A percentile compares a stretch with the other conserved stretches of the same genome.
These are phyloP conservation scores for Meira nashicola DNA, from an alignment of 1,284 basidiomycete species.

Conservation along the genomic window DNA sequence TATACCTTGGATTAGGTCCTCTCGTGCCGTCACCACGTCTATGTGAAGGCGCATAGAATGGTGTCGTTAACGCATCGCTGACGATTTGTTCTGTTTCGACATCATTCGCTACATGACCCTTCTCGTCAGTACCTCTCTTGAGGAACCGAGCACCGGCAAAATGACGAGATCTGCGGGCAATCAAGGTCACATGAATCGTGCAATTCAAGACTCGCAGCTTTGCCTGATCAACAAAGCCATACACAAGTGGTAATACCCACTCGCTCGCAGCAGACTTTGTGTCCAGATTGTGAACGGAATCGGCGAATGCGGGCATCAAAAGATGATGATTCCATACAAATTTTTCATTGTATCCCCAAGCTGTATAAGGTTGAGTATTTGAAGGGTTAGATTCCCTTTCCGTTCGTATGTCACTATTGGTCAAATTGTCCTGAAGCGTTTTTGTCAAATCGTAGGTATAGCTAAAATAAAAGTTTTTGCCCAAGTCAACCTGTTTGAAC, in stretches of 20 bases:
- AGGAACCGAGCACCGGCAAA: constrained; percentile 94
- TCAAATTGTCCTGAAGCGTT: constrained; percentile 89
- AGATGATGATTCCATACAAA: constrained; percentile 96
- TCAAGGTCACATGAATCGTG: constrained; percentile 85
- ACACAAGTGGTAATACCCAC: constrained; percentile 89
- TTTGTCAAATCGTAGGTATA: constrained; percentile 93
- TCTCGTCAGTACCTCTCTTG: constrained; percentile 86
- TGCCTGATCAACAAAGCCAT: constrained; percentile 96
- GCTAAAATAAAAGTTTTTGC: constrained; percentile 99
- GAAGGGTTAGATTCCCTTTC: not conserved
- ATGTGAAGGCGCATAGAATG: constrained; percentile 40
- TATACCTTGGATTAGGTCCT: constrained; percentile 66
- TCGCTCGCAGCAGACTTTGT: constrained; percentile 54
- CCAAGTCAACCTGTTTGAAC: constrained; percentile 97
- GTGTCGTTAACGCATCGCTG: constrained; percentile 78
- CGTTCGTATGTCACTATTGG: constrained; percentile 55
- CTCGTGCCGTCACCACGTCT: constrained; percentile 5
- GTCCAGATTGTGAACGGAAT: constrained; percentile 23
- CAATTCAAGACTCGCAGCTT: constrained; percentile 87
- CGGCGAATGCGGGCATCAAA: constrained; percentile 62
- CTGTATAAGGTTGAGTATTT: constrained; percentile 15
- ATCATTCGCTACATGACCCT: constrained; percentile 93
- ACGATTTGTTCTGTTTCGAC: constrained; percentile 99
- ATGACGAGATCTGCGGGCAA: constrained; percentile 87
- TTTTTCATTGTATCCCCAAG: constrained; percentile 71